These are phyloP conservation scores for Aquilaria sinensis DNA, from an alignment of 345 rosid genomes.

Conservation along the genomic window DNA sequence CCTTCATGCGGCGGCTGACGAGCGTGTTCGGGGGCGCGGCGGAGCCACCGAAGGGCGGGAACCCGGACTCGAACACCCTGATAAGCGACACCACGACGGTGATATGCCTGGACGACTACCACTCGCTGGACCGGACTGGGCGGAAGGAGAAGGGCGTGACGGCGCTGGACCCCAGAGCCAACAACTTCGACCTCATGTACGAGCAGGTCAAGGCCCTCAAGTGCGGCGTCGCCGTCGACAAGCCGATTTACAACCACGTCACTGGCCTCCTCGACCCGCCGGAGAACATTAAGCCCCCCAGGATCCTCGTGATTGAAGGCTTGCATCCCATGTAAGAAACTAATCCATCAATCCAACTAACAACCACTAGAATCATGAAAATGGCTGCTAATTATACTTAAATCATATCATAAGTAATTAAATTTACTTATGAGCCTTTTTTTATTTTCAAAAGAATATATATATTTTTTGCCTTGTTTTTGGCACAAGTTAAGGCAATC, in stretches of 20 bases:
- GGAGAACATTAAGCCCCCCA: conserved; percentile 88
- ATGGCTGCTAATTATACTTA: too few species aligned
- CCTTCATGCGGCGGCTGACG: conserved; percentile 88
- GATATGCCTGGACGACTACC: conserved; percentile 90
- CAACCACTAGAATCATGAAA: too few species aligned
- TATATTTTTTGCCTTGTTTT: too few species aligned
- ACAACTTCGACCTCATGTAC: conserved; percentile 91
- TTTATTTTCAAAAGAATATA: too few species aligned
- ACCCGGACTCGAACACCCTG: conserved; percentile 94
- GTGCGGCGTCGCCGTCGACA: conserved; percentile 65
- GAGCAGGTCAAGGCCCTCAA: conserved; percentile 92
- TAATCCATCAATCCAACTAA: too few species aligned
- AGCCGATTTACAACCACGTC: conserved; percentile 95
- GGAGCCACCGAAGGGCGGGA: conserved; percentile 89
- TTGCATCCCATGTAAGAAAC: conserved; percentile 90
- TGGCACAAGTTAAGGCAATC: too few species aligned
- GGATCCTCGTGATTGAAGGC: conserved; percentile 97
- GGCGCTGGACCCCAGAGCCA: conserved; percentile 91
- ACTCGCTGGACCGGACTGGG: conserved; percentile 80
- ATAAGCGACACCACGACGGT: conserved; percentile 90
- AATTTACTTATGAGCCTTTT: too few species aligned
- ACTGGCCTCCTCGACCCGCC: conserved; percentile 89
- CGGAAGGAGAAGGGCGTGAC: conserved; percentile 91
- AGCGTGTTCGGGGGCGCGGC: conserved; percentile 97
- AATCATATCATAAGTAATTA: too few species aligned